Conservation (phyloP, 2,329 filamentous ascomycete species). For the Colletotrichum sp. region DNA sequence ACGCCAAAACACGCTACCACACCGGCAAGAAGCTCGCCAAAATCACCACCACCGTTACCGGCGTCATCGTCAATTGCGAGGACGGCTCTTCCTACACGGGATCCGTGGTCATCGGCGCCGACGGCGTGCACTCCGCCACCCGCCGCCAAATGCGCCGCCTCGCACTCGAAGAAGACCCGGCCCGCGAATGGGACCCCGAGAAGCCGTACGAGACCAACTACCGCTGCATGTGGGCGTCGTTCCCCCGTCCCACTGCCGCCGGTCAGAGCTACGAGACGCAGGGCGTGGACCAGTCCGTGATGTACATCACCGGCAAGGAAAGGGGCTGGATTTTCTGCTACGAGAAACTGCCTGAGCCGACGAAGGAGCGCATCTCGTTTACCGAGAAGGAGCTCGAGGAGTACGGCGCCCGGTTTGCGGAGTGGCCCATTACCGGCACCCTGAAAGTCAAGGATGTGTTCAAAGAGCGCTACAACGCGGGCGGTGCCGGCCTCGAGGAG, state of each 20-base stretch:
- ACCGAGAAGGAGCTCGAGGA: conserved; percentile 28
- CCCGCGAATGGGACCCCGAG: conserved; percentile 10
- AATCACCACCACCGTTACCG: conserved; percentile 24
- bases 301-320: conserved; percentile 32
- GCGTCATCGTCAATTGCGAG: conserved; percentile 32
- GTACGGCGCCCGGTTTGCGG: conserved; percentile 27
- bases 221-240: conserved; percentile 37
- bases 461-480: conserved; percentile 24
- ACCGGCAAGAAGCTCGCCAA: conserved; percentile 28
- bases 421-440: conserved; percentile 27
- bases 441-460: conserved; percentile 36
- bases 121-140: conserved; percentile 45
- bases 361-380: conserved; percentile 27
- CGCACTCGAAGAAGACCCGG: conserved; percentile 22
- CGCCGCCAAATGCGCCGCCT: conserved; percentile 37
- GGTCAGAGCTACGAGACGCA: conserved; percentile 36
- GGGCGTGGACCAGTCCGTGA: conserved; percentile 26
- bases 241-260: conserved; percentile 25
- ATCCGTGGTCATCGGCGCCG: conserved; percentile 44
- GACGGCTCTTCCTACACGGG: conserved; percentile 37
- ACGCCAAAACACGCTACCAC: conserved; percentile 29
- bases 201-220: conserved; percentile 29
- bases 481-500: conserved; percentile 39
- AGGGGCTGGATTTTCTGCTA: conserved; percentile 37
- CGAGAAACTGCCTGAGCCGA: conserved; percentile 30